phyloP scores from a whole-genome alignment of 148 eudicot species.

The Selenicereus undatus region DNA sequence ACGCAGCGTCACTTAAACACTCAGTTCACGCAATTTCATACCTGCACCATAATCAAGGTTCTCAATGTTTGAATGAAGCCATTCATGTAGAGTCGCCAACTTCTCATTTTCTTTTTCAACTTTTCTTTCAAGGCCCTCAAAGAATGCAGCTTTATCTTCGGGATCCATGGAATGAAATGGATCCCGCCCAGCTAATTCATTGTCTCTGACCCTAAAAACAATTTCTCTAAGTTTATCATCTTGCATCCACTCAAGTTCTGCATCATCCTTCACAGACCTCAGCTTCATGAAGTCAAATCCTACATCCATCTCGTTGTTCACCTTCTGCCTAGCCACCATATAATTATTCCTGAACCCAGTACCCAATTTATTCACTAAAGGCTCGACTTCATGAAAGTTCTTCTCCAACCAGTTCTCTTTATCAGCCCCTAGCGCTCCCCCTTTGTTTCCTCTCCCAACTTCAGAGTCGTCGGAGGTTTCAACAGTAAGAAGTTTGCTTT shows the following conservation, averaged over 20 bases:
- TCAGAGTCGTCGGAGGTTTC: conserved; percentile 18
- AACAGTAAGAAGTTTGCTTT: conserved; percentile 15
- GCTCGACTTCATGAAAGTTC: conserved; percentile 76
- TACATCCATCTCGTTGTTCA: conserved; percentile 35
- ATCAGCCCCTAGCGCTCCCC: conserved; percentile 20
- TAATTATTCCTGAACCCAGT: conserved; percentile 67
- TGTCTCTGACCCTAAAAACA: conserved; percentile 84
- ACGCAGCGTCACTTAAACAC: not conserved
- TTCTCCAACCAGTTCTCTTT: conserved; percentile 76
- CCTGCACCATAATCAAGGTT: conserved; percentile 98
- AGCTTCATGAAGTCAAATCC: conserved; percentile 35
- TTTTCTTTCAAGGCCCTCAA: conserved; percentile 71
- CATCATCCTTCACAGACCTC: conserved; percentile 30
- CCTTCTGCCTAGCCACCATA: conserved; percentile 56
- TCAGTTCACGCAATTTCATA: conserved; percentile 25
- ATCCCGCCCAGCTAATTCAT: conserved; percentile 79
- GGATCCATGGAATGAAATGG: conserved; percentile 76
- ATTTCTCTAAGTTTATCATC: conserved; percentile 80
- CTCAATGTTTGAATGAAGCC: conserved; percentile 84
- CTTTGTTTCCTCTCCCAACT: conserved; percentile 22
- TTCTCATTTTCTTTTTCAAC: conserved; percentile 67
- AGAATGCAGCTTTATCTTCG: conserved; percentile 69
- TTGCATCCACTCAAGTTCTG: conserved; percentile 91
- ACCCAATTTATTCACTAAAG: conserved; percentile 61
- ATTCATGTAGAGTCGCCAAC: conserved; percentile 58